Evolutionary conservation across 352 stramenopile species (phyloP), one percentile per base, ranked within the genome.

Genomic region (Peronospora destructor): DNA sequence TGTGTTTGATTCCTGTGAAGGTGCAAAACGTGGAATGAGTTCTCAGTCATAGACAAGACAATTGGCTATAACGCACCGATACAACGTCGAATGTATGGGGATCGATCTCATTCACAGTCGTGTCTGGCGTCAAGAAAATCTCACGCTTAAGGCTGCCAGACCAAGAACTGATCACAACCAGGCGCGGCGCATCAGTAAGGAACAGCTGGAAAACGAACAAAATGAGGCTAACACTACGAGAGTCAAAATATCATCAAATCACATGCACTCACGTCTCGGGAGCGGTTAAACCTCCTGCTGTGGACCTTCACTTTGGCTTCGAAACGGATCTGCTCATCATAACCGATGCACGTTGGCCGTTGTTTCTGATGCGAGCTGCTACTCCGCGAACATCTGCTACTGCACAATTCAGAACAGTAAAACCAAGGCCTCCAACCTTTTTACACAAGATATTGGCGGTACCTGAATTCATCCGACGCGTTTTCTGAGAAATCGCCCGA

Each of bases 401-500:
- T 48, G 28, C 26, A 41, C 17, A 49, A 10, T 1, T 19, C 5
- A 54, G 26, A 52, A 47, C 21, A 23, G 19, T 13, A 33, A 46
- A 4, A 19, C 14, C 34, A 40, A 61, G 38, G 12, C 32, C 12
- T 19, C 4, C 12, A 7, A 6, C 23, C 14, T 12, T 32, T 25
- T 3, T 25, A 34, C 12, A 35, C 21, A 13, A 10, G 21, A 17
- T 37, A 6, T 19, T 45, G 13, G 13, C 14, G 4, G 3, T 50
- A 77, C 74, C 61, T 77, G 47, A 86, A 69, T 19, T 86, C 68
- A 23, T 85, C 72, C 6, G 74, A 74, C 2, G 80, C 84, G 53
- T 71, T 84, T 53, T 88, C 76, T 17, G 77, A 91, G 42, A 89
- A 87, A 52, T 89, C 72, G 35, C 88, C 70, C 3, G 77, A 76